A percentile compares a stretch with the other conserved stretches of the same genome.
Evolutionary conservation across 108 stramenopile genomes (phyloP).

Genomic region (Parmales sp.): DNA sequence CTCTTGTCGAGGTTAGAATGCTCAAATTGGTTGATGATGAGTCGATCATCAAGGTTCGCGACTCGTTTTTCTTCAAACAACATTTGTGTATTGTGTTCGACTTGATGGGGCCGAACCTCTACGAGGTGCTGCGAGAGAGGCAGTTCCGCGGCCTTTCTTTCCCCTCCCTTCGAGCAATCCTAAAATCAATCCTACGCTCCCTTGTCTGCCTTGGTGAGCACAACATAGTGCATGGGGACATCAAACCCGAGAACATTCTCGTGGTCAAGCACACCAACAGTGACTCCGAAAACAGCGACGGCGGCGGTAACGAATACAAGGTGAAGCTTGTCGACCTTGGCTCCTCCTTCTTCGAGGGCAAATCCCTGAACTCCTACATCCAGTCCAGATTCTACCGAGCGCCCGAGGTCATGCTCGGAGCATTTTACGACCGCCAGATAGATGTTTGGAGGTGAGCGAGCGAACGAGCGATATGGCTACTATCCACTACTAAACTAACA

Average conservation of each 20-base stretch:
- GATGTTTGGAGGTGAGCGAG: too few relatives aligned
- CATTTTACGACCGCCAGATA: conserved; percentile 87
- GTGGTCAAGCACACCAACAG: conserved; percentile 39
- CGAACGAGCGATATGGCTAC: too few relatives aligned
- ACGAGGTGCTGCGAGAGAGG: conserved; percentile 82
- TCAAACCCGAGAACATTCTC: conserved; percentile 97
- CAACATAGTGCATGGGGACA: conserved; percentile 89
- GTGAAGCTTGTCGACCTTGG: conserved; percentile 97
- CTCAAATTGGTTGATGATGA: conserved; percentile 25
- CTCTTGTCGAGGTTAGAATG: conserved; percentile 65
- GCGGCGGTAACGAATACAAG: neutral
- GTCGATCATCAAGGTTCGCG: conserved; percentile 67
- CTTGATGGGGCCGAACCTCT: conserved; percentile 77
- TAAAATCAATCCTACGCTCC: conserved; percentile 58
- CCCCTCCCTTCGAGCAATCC: conserved; percentile 49
- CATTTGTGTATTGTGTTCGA: conserved; percentile 95
- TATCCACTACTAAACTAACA: too few relatives aligned
- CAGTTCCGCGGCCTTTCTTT: conserved; percentile 88
- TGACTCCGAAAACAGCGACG: conserved; percentile 17
- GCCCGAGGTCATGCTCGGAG: conserved; percentile 86
- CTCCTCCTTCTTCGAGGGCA: conserved; percentile 82
- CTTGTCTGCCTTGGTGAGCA: conserved; percentile 50
- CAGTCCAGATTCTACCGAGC: conserved; percentile 97
- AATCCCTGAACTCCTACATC: conserved; percentile 83
- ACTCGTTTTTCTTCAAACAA: conserved; percentile 71